A percentile compares a stretch with the other conserved stretches of the same genome.
Conservation (phyloP, 495 filamentous ascomycete species). For the Penicillium subrubescens region DNA sequence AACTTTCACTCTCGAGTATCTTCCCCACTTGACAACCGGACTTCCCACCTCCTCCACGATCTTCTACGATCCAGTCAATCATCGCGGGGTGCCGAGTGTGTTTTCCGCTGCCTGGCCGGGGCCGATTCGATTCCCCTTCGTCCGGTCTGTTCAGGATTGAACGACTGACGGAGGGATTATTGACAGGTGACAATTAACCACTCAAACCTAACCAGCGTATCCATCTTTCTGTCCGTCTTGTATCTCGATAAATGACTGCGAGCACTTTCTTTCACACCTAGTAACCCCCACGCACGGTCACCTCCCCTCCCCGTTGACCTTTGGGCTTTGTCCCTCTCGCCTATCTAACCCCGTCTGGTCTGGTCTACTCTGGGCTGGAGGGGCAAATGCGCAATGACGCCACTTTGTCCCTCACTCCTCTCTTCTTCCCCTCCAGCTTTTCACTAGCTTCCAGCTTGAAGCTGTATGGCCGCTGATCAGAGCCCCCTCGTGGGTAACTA, state of each 20-base stretch:
- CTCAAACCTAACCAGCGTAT: background rate
- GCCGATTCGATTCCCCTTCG: conserved; percentile 15
- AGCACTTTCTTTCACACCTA: background rate
- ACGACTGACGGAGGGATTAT: background rate
- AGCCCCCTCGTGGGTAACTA: background rate
- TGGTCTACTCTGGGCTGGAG: background rate
- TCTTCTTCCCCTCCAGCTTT: background rate
- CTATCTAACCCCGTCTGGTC: background rate
- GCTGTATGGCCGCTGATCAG: background rate
- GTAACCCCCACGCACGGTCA: background rate
- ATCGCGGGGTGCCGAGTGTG: conserved; percentile 19
- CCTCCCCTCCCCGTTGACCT: background rate
- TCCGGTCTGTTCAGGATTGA: background rate
- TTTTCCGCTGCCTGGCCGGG: conserved; percentile 1
- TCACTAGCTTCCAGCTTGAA: background rate
- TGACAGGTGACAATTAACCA: background rate
- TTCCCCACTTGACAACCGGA: background rate
- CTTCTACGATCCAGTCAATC: background rate
- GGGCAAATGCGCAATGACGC: conserved; percentile 7
- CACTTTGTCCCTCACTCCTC: background rate
- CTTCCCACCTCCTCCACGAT: background rate
- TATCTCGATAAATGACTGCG: background rate
- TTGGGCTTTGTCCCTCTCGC: background rate
- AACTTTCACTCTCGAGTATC: background rate
- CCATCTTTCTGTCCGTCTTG: too few relatives aligned